A percentile compares a stretch with the other conserved stretches of the same genome.
These are phyloP conservation scores for Neurospora sp. DNA, from an alignment of 495 filamentous ascomycete species.

Conservation along the genomic window DNA sequence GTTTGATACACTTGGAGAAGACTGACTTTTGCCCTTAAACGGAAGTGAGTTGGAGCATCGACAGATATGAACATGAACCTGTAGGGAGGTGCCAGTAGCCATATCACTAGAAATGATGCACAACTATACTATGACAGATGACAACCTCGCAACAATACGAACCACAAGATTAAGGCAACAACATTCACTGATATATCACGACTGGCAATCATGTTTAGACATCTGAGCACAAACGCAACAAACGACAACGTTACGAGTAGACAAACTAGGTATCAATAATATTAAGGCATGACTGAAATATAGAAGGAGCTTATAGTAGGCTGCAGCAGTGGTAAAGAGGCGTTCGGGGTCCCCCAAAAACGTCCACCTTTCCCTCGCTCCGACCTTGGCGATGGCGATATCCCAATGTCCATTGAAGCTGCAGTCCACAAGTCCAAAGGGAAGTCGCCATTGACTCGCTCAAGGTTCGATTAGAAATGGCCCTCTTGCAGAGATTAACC, in stretches of 20 bases:
- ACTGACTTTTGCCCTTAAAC: not conserved
- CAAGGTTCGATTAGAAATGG: not conserved
- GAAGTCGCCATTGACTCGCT: not conserved
- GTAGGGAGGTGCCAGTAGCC: constrained; percentile 2
- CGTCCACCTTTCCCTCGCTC: not conserved
- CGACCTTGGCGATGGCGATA: not conserved
- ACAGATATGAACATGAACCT: constrained; percentile 11
- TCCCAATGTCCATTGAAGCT: not conserved
- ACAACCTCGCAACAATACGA: not conserved
- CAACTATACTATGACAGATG: not conserved
- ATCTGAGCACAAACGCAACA: not conserved
- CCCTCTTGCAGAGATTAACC: not conserved
- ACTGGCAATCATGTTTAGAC: not conserved
- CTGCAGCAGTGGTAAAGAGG: not conserved
- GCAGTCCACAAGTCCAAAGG: not conserved
- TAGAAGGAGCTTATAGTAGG: not conserved
- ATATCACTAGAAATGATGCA: not conserved
- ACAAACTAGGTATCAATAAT: not conserved
- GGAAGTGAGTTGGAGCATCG: not conserved
- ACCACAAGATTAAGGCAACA: not conserved
- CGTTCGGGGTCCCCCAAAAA: not conserved
- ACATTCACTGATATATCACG: not conserved
- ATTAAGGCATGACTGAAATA: not conserved
- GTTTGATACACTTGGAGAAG: constrained; percentile 43
- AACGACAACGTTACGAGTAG: not conserved